These are phyloP conservation scores for Penicillium sclerotigenum DNA, from an alignment of 2,329 filamentous ascomycete genomes.

Conservation along the genomic window DNA sequence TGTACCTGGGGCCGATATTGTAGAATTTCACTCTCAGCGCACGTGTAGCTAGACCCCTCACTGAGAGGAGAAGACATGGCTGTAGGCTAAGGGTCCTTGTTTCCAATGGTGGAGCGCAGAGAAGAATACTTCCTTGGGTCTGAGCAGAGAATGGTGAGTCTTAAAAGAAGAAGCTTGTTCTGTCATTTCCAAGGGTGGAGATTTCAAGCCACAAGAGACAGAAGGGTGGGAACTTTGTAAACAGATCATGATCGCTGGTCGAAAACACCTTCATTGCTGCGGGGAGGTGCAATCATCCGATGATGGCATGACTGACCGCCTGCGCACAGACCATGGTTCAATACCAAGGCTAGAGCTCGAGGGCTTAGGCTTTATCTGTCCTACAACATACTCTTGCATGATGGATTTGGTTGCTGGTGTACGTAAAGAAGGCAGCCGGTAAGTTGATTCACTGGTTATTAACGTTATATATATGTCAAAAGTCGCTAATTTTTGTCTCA, in stretches of 20 bases:
- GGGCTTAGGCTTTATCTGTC: not conserved
- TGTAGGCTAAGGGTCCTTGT: slow-evolving; percentile 9
- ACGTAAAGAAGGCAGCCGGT: slow-evolving; percentile 81
- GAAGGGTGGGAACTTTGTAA: not conserved
- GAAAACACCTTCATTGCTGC: slow-evolving; percentile 4
- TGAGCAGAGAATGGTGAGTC: not conserved
- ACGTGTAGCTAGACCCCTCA: not conserved
- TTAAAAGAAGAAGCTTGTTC: not conserved
- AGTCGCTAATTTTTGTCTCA: slow-evolving; percentile 26
- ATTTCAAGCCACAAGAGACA: not conserved
- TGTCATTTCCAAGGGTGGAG: slow-evolving; percentile 19
- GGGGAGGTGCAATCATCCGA: slow-evolving; percentile 16
- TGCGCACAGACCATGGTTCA: not conserved
- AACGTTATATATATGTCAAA: not conserved
- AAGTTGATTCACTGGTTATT: slow-evolving; percentile 15
- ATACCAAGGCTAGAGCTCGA: no score
- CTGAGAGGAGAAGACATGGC: slow-evolving; percentile 24
- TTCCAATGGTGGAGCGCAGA: not conserved
- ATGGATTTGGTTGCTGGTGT: slow-evolving; percentile 96
- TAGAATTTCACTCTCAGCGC: not conserved
- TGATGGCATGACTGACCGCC: slow-evolving; percentile 17
- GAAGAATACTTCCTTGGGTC: slow-evolving; percentile 3
- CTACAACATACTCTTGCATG: slow-evolving; percentile 14
- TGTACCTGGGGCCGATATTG: slow-evolving; percentile 24
- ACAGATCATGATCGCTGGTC: slow-evolving; percentile 17